Percentiles rank a stretch among this genome's conserved stretches.
Conservation (phyloP, 2,329 filamentous ascomycete genomes). For the Ophiostoma sp. region DNA sequence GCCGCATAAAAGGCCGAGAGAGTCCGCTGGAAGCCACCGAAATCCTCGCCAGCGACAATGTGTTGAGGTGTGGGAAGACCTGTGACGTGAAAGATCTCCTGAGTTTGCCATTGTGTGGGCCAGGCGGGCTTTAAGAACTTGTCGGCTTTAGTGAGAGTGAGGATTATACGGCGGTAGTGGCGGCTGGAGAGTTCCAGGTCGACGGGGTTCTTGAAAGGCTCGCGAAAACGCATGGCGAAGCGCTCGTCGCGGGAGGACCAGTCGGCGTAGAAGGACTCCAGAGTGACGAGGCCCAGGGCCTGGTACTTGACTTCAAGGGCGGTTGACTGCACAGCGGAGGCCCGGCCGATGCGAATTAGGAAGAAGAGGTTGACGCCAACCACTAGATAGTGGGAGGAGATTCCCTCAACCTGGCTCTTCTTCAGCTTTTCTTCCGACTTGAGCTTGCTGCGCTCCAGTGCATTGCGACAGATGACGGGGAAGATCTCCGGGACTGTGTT, state of each 20-base stretch:
- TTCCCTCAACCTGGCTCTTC: conserved; percentile 42
- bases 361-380: conserved; percentile 50
- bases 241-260: conserved; percentile 49
- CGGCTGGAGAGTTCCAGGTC: conserved; percentile 47
- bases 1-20: conserved; percentile 51
- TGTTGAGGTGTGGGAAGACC: conserved; percentile 49
- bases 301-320: conserved; percentile 44
- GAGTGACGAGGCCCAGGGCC: conserved; percentile 48
- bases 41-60: conserved; percentile 48
- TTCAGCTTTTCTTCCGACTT: conserved; percentile 41
- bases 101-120: conserved; percentile 50
- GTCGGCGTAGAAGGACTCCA: conserved; percentile 48
- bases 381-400: conserved; percentile 52
- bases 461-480: conserved; percentile 46
- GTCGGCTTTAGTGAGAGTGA: conserved; percentile 49
- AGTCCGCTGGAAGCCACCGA: conserved; percentile 50
- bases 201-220: conserved; percentile 32
- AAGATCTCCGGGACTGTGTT: conserved; percentile 42
- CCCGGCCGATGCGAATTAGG: conserved; percentile 46
- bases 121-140: conserved; percentile 53
- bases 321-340: conserved; percentile 41
- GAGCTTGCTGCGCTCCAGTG: conserved; percentile 33
- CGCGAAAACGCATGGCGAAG: conserved; percentile 51
- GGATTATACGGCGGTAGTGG: conserved; percentile 50
- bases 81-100: conserved; percentile 46